These are phyloP conservation scores for Collybiopsis luxurians DNA, from an alignment of 768 basidiomycete species.

Conservation along the genomic window DNA sequence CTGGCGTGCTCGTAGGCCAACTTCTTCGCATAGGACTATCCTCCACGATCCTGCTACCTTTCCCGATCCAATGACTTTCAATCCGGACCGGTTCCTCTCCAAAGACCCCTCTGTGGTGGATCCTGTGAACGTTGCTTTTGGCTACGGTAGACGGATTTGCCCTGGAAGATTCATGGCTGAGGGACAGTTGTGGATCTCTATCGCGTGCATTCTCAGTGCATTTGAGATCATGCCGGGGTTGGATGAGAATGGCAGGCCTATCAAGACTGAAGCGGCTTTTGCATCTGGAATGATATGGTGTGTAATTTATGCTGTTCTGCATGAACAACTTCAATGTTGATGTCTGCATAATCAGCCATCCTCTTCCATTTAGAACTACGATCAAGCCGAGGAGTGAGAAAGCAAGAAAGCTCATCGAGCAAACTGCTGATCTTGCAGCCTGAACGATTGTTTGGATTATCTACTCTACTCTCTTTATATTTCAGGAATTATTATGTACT, in stretches of 20 bases:
- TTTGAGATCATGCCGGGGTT: constrained; percentile 38
- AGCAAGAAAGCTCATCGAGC: constrained; percentile 27
- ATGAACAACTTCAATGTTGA: neutral
- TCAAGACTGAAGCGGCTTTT: constrained; percentile 32
- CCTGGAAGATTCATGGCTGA: constrained; percentile 47
- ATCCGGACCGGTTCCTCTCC: constrained; percentile 45
- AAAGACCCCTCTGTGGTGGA: constrained; percentile 20
- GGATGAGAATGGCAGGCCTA: constrained; percentile 30
- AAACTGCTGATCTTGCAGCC: constrained; percentile 20
- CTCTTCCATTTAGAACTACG: constrained; percentile 29
- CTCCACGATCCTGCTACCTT: constrained; percentile 45
- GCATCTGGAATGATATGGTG: constrained; percentile 45
- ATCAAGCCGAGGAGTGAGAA: constrained; percentile 28
- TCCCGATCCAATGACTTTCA: constrained; percentile 45
- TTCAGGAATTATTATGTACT: no score
- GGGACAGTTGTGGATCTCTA: constrained; percentile 42
- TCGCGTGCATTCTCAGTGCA: constrained; percentile 39
- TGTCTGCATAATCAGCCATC: constrained; percentile 23
- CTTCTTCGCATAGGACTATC: constrained; percentile 38
- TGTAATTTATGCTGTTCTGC: constrained; percentile 6
- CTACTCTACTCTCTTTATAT: no score
- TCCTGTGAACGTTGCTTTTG: constrained; percentile 36
- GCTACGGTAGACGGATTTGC: constrained; percentile 44
- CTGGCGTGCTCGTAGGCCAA: neutral
- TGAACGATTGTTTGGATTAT: neutral